A percentile compares a stretch with the other conserved stretches of the same genome.
Conservation (phyloP, 1,284 basidiomycete genomes). For the Naganishia sp. region DNA sequence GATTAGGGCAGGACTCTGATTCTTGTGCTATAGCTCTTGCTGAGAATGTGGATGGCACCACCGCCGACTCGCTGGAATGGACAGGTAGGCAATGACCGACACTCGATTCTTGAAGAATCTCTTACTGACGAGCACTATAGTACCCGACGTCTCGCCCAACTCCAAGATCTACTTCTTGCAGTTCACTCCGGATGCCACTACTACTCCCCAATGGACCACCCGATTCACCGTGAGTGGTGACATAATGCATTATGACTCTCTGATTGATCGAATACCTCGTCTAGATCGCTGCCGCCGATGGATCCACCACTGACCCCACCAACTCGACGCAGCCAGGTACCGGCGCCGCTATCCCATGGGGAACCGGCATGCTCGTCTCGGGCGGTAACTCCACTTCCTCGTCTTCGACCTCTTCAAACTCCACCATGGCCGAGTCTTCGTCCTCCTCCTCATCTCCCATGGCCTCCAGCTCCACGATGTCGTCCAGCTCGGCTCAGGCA, state of each 20-base stretch:
- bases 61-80: conserved; percentile 4
- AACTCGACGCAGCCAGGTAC: conserved; percentile 41
- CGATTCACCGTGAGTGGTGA: conserved; percentile 49
- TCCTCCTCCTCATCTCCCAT: conserved; percentile 8
- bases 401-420: conserved; percentile 15
- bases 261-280: neutral
- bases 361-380: conserved; percentile 30
- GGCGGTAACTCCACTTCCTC: conserved; percentile 14
- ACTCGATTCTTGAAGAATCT: neutral
- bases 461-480: neutral
- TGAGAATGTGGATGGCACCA: conserved; percentile 15
- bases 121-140: conserved; percentile 3
- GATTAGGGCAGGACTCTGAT: neutral
- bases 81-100: neutral
- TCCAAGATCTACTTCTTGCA: conserved; percentile 55
- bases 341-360: conserved; percentile 46
- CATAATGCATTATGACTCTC: neutral
- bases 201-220: conserved; percentile 49
- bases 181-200: conserved; percentile 44
- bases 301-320: conserved; percentile 45
- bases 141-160: conserved; percentile 52
- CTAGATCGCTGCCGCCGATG: conserved; percentile 49
- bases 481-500: neutral
- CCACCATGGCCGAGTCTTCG: conserved; percentile 6
- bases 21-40: conserved; percentile 32